These are phyloP conservation scores for Aquilaria agallochum DNA, from an alignment of 441 rosid genomes.

Conservation along the genomic window DNA sequence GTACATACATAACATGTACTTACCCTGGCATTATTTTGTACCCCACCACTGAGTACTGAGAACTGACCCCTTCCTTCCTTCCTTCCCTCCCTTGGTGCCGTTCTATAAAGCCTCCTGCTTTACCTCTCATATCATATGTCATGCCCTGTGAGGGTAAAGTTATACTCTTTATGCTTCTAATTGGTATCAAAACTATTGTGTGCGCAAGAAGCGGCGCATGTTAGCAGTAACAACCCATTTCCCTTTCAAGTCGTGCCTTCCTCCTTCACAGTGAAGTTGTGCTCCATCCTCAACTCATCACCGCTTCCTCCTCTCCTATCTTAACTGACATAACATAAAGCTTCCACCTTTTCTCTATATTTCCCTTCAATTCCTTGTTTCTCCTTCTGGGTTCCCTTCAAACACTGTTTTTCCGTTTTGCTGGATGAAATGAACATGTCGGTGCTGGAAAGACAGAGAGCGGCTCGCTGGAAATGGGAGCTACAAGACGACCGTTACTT, in stretches of 20 bases:
- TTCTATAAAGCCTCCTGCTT: no score
- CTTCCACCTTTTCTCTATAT: neutral
- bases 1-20: no score
- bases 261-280: neutral
- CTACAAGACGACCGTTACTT: slow-evolving; percentile 15
- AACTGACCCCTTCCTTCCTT: no score
- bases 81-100: no score
- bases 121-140: no score
- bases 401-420: neutral
- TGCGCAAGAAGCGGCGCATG: no score
- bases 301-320: neutral
- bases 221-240: neutral
- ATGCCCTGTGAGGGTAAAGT: no score
- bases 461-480: slow-evolving; percentile 35
- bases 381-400: neutral
- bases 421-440: slow-evolving; percentile 36
- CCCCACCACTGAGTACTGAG: no score
- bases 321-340: no score
- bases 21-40: no score
- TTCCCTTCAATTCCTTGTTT: neutral
- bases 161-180: no score
- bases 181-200: no score
- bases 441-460: slow-evolving; percentile 57
- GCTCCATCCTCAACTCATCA: neutral
- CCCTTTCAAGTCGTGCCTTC: neutral